These are phyloP conservation scores for Floccularia luteovirens DNA, from an alignment of 768 basidiomycete genomes.

Conservation along the genomic window DNA sequence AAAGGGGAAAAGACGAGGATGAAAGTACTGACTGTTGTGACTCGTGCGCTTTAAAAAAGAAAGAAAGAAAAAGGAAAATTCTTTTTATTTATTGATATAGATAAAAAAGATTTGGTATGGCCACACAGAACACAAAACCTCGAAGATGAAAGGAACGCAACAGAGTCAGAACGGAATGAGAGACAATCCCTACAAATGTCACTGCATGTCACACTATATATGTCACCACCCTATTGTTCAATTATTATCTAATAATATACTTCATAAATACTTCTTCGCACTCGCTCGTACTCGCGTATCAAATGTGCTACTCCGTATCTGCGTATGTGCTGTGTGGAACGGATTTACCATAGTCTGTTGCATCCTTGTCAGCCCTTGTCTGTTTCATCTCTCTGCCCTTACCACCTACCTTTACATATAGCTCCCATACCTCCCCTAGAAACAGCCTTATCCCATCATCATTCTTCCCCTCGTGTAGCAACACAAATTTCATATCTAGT, in stretches of 20 bases:
- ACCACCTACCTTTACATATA: slow-evolving; percentile 85
- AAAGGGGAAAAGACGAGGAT: slow-evolving; percentile 8
- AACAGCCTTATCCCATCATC: slow-evolving; percentile 94
- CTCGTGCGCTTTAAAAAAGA: too few relatives aligned
- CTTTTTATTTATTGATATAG: slow-evolving; percentile 15
- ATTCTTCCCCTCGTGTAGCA: slow-evolving; percentile 93
- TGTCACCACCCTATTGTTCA: not conserved
- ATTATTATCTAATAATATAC: not conserved
- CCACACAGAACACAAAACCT: slow-evolving; percentile 20
- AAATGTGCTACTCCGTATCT: slow-evolving; percentile 75
- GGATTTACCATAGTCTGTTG: slow-evolving; percentile 82
- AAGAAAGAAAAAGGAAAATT: slow-evolving; percentile 11
- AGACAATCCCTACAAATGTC: slow-evolving; percentile 9
- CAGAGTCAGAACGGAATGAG: slow-evolving; percentile 25
- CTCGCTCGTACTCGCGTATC: slow-evolving; percentile 78
- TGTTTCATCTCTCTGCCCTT: not conserved
- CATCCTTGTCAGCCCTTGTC: slow-evolving; percentile 3
- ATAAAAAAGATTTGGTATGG: slow-evolving; percentile 16
- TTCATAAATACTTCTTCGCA: slow-evolving; percentile 75
- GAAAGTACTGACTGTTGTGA: slow-evolving; percentile 9
- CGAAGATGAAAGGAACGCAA: slow-evolving; percentile 20
- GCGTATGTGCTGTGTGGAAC: slow-evolving; percentile 89
- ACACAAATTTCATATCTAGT: slow-evolving; percentile 89
- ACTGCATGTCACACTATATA: not conserved
- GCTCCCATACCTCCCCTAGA: slow-evolving; percentile 94